Base-by-base conservation (phyloP, 164 flowering plant species). In the Vitis riparia region DNA sequence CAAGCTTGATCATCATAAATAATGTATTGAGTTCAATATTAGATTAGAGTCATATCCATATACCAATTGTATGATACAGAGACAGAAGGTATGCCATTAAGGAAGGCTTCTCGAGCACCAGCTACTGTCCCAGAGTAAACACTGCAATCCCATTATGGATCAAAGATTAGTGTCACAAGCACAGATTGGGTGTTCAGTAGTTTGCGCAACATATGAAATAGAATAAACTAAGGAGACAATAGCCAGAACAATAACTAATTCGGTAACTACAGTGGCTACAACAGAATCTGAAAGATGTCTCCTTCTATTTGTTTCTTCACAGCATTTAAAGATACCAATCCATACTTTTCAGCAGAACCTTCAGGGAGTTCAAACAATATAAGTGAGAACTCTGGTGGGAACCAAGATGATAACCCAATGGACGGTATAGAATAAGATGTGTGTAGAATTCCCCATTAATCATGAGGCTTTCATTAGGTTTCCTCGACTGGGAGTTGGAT, bases 91-190 rank as follows among this genome's bases (percentile, higher is more conserved):
- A 95, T 76, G 59, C 83, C 92, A 78, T 82, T 51, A 67, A 95
- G 77, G 79, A 87, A 93, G 59, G 98, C 97, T 77, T 95, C 97
- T 63, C 98, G 94, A 77, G 99, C 99, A 73, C 98, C 99, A 73
- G 87, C 99, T 17, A 91, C 98, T 11, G 99, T 95, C 68, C 99
- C 99, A 51, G 98, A 95, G 81, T 89, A 91, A 52, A 95, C 82
- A 69, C 99, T 95, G 88, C 79, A 80, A 72, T 55, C 10, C 17
- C 17, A 71, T 16, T 16, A 4, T 48, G 30, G 27, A 23, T 7
- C 55, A 15, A 30, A 30, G 57, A 50, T 32, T 49, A n/a, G 16
- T 2, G 55, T 17, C 62, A 55, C 15, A 56, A 47, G 52, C 15
- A 47, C 19, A 48, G 48, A 29, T 8, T 6, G 19, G n/a, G 14